Percentiles rank a stretch among this genome's conserved stretches.
phyloP scores from a whole-genome alignment of 768 basidiomycete species.

The Coprinopsis marcescibilis region DNA sequence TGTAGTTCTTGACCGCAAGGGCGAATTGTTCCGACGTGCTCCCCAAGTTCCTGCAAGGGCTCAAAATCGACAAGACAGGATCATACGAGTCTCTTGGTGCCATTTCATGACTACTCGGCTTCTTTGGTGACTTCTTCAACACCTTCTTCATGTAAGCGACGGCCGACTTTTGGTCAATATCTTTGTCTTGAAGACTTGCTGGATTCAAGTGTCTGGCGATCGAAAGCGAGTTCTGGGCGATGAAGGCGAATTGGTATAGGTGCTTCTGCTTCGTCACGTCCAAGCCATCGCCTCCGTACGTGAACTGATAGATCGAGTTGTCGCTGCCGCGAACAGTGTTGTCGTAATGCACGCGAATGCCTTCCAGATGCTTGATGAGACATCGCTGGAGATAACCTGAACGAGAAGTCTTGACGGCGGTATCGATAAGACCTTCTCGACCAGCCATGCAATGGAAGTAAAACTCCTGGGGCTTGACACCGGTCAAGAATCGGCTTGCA shows the following conservation, averaged over 20 bases:
- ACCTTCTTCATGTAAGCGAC: slow-evolving; percentile 82
- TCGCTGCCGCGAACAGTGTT: slow-evolving; percentile 97
- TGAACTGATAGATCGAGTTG: slow-evolving; percentile 89
- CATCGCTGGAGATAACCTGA: slow-evolving; percentile 98
- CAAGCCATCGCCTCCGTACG: slow-evolving; percentile 93
- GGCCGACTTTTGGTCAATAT: slow-evolving; percentile 65
- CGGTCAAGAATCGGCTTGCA: slow-evolving; percentile 96
- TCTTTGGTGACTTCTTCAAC: slow-evolving; percentile 60
- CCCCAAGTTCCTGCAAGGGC: slow-evolving; percentile 77
- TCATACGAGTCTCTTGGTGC: slow-evolving; percentile 57
- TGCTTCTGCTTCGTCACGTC: slow-evolving; percentile 98
- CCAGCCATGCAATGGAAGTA: slow-evolving; percentile 99
- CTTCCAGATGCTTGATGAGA: slow-evolving; percentile 97
- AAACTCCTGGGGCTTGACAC: slow-evolving; percentile 97
- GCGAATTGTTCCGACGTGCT: slow-evolving; percentile 93
- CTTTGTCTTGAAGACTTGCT: slow-evolving; percentile 43
- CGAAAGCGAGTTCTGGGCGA: slow-evolving; percentile 78
- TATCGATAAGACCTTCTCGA: slow-evolving; percentile 97
- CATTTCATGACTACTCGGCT: slow-evolving; percentile 32
- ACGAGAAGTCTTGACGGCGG: slow-evolving; percentile 97
- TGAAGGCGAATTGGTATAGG: slow-evolving; percentile 89
- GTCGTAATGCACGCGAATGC: slow-evolving; percentile 95
- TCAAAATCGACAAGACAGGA: slow-evolving; percentile 71
- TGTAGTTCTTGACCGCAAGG: slow-evolving; percentile 68
- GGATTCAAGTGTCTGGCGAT: slow-evolving; percentile 71